Evolutionary conservation across 116 monocot genomes (phyloP), one percentile per base, ranked within the genome.

Genomic region (Phalaenopsis hybrid): DNA sequence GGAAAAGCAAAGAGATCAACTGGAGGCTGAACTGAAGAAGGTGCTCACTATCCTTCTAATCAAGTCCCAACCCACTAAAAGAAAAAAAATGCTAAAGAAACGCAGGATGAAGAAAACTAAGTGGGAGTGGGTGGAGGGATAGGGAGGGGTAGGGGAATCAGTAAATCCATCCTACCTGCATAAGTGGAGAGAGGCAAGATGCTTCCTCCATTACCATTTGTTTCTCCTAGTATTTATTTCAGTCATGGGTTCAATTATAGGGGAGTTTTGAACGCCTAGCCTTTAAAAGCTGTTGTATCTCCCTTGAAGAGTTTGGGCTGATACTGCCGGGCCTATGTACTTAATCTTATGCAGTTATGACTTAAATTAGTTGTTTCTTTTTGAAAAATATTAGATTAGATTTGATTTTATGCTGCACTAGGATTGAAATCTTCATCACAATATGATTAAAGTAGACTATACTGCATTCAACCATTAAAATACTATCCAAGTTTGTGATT

Each of bases 21-120:
- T 97, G 50, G 97, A 97, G 83, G 91, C 84, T 85, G 90, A 93
- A 84, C 82, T 97, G 52, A 90, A 93, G 86, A 97, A 97, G 93
- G 95, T 97, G 23, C 44, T 46, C 13, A 33, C 75, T 75, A 75
- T 75, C 45, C 46, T 75, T 45, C 45, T 75, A 46, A 45, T 75
- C 8, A 10, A n/a, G 17, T n/a, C 46, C n/a, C 46, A 44, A 75
- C 23, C 46, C 17, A 3, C 74, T 44, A 43, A 69, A 69, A 69
- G 6, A 15, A 16, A 55, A 55, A 41, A 55, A 15, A 55, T 0
- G 16, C 17, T 73, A 73, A 15, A 34, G 37, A 73, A 37, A 41
- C 10, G 20, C 33, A 9, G 11, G 8, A 69, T 70, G 16, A 61
- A 61, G 61, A 61, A 61, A 61, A 61, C 21, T 61, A 4, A 5